These are phyloP conservation scores for Sicyos baderoa DNA, from an alignment of 306 rosid genomes.

Conservation along the genomic window DNA sequence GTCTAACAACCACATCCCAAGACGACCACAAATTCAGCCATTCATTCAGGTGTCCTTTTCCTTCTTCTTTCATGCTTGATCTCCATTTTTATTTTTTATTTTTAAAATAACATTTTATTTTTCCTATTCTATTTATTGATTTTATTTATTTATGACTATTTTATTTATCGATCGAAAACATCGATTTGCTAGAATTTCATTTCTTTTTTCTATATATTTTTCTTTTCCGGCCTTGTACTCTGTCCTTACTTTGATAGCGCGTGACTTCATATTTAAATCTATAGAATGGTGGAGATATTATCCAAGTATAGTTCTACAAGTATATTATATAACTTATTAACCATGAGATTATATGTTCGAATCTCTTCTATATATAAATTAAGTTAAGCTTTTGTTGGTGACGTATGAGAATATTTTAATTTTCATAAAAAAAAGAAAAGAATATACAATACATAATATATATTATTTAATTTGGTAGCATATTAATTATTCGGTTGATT, in stretches of 20 bases:
- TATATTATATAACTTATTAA: no score
- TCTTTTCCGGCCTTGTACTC: neutral
- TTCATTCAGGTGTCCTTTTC: conserved; percentile 17
- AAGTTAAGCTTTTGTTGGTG: neutral
- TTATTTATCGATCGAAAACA: neutral
- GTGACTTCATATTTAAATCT: neutral
- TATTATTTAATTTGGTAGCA: neutral
- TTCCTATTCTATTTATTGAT: neutral
- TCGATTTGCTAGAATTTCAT: neutral
- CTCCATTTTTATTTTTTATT: neutral
- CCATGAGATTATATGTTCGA: no score
- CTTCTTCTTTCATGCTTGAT: conserved; percentile 1
- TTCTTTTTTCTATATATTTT: neutral
- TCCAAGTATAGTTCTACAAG: no score
- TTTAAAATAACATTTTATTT: neutral
- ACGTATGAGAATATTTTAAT: no score
- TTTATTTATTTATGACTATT: no score
- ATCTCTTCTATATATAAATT: no score
- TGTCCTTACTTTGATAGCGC: neutral
- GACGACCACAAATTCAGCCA: conserved; percentile 20
- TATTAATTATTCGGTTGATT: neutral
- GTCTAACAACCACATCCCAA: conserved; percentile 12
- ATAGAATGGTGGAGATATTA: no score
- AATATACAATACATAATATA: neutral
- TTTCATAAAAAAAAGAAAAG: no score